These are phyloP conservation scores for Thuidium tamariscinum DNA, from an alignment of 225 moss, liverwort and hornwort species.

Conservation along the genomic window DNA sequence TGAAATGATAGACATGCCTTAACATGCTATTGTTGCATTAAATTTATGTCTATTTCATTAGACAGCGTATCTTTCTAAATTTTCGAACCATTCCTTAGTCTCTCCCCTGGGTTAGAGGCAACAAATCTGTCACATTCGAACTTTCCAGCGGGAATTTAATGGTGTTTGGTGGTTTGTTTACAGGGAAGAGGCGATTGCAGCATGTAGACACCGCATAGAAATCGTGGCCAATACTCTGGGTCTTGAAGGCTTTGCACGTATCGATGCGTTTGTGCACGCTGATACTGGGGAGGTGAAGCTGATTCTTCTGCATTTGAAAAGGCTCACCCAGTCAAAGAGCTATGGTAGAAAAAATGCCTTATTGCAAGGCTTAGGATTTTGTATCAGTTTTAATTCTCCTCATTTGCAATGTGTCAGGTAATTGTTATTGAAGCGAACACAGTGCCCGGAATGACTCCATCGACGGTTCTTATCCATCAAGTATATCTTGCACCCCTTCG, in stretches of 20 bases:
- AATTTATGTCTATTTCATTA: not conserved
- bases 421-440: constrained; percentile 96
- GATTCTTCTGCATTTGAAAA: not conserved
- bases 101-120: not conserved
- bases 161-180: not conserved
- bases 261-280: constrained; percentile 89
- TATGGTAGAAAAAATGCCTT: not conserved
- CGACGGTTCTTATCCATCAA: constrained; percentile 94
- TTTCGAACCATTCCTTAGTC: not conserved
- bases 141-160: not conserved
- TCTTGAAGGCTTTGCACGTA: constrained; percentile 75
- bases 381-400: not conserved
- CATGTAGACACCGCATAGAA: constrained; percentile 61
- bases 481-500: constrained; percentile 12
- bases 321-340: not conserved
- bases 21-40: not conserved
- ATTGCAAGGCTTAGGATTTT: not conserved
- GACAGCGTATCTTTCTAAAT: not conserved
- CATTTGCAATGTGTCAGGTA: constrained; percentile 34
- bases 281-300: constrained; percentile 76
- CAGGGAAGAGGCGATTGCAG: constrained; percentile 50
- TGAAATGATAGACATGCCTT: not conserved
- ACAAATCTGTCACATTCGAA: not conserved
- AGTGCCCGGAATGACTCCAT: constrained; percentile 96
- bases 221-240: constrained; percentile 67